phyloP scores from a whole-genome alignment of 2,329 filamentous ascomycete species.

The Penicillium thymicola region DNA sequence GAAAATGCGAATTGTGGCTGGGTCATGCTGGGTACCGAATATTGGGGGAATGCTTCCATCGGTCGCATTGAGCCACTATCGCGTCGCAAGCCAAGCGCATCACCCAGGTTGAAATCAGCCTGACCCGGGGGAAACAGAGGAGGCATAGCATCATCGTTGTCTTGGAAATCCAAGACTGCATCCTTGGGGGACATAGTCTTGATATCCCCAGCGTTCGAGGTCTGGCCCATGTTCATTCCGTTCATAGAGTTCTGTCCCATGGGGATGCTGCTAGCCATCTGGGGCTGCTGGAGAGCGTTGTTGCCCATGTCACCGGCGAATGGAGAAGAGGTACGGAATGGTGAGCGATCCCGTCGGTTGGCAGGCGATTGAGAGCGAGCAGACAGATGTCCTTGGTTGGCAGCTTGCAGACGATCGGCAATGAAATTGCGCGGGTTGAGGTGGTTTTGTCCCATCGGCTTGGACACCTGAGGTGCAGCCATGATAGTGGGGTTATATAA shows the following conservation, averaged over 20 bases:
- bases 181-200: conserved; percentile 96
- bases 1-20: conserved; percentile 50
- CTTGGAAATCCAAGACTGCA: conserved; percentile 79
- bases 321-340: conserved; percentile 71
- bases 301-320: conserved; percentile 50
- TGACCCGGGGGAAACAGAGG: conserved; percentile 67
- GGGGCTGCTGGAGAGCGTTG: conserved; percentile 37
- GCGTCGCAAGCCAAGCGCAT: conserved; percentile 37
- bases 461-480: conserved; percentile 37
- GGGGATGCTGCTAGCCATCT: conserved; percentile 41
- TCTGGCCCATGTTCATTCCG: conserved; percentile 27
- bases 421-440: conserved; percentile 62
- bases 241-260: conserved; percentile 31
- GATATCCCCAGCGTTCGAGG: conserved; percentile 42
- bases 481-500: conserved; percentile 62
- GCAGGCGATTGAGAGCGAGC: conserved; percentile 59
- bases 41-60: conserved; percentile 44
- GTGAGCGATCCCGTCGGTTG: conserved; percentile 67
- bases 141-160: conserved; percentile 64
- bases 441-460: conserved; percentile 30
- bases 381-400: conserved; percentile 68
- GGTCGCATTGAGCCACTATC: conserved; percentile 38
- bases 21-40: conserved; percentile 43
- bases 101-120: conserved; percentile 50
- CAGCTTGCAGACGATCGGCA: conserved; percentile 71